phyloP scores from a whole-genome alignment of 2,329 filamentous ascomycete species.

The Paecilomyces formosus region DNA sequence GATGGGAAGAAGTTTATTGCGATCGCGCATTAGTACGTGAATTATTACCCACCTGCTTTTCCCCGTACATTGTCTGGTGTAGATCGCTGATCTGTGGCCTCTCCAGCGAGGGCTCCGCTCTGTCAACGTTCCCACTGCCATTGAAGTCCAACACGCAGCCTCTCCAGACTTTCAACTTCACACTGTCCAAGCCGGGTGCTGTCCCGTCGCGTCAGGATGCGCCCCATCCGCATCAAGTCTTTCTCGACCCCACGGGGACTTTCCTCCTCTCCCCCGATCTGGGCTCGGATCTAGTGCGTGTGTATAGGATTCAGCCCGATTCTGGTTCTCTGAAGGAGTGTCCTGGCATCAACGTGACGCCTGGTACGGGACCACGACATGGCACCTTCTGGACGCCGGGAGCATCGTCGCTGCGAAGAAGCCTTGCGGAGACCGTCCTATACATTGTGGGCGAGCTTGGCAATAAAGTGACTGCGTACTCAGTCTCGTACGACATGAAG shows the following conservation, averaged over 20 bases:
- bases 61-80: not conserved
- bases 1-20: conserved; percentile 21
- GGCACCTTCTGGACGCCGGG: conserved; percentile 45
- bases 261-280: conserved; percentile 61
- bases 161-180: conserved; percentile 38
- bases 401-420: conserved; percentile 1
- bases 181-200: conserved; percentile 26
- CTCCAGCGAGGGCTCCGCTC: conserved; percentile 14
- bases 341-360: conserved; percentile 35
- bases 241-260: conserved; percentile 57
- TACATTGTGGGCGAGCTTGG: conserved; percentile 53
- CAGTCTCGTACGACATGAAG: conserved; percentile 18
- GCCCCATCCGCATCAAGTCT: conserved; percentile 57
- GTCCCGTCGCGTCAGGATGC: conserved; percentile 45
- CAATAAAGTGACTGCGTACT: conserved; percentile 45
- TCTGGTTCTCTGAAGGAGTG: conserved; percentile 39
- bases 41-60: not conserved
- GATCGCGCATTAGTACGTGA: conserved; percentile 31
- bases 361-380: conserved; percentile 59
- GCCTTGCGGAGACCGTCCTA: conserved; percentile 16
- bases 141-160: conserved; percentile 7
- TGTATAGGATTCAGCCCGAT: conserved; percentile 46
- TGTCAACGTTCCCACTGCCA: conserved; percentile 27
- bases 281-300: conserved; percentile 54
- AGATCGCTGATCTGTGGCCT: conserved; percentile 13